Percentiles rank a stretch among this genome's conserved stretches.
phyloP scores from a whole-genome alignment of 1,284 basidiomycete species.

The Austroboletus niveus region DNA sequence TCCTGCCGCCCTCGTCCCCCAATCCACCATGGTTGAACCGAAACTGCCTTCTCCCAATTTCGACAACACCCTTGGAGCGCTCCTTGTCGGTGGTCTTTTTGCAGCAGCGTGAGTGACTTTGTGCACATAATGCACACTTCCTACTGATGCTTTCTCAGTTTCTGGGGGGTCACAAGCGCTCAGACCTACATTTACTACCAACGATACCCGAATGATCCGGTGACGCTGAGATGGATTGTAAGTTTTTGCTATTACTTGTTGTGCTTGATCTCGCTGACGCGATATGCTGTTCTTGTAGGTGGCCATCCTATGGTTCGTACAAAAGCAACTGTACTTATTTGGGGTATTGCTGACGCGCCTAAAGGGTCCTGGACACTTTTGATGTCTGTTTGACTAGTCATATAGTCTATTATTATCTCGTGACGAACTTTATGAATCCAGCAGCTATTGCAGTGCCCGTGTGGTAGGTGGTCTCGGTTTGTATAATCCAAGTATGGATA shows the following conservation, averaged over 20 bases:
- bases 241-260: constrained; percentile 8
- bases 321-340: neutral
- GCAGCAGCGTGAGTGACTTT: constrained; percentile 40
- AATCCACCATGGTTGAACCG: neutral
- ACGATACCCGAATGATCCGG: constrained; percentile 38
- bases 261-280: constrained; percentile 1
- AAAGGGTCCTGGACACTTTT: constrained; percentile 47
- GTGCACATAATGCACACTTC: neutral
- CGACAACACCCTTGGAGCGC: constrained; percentile 45
- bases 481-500: neutral
- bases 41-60: neutral
- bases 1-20: neutral
- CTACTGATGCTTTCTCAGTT: constrained; percentile 28
- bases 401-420: constrained; percentile 52
- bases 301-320: constrained; percentile 21
- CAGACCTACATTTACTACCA: constrained; percentile 54
- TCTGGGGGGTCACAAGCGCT: constrained; percentile 56
- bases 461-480: constrained; percentile 38
- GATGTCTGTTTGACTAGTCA: constrained; percentile 48
- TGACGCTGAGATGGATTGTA: constrained; percentile 40
- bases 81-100: constrained; percentile 47
- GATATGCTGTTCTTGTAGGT: constrained; percentile 1
- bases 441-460: constrained; percentile 39
- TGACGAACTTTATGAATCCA: constrained; percentile 46
- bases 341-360: neutral